Evolutionary conservation across 208 protist species (phyloP).

Genomic region (Acanthamoeba castellanii): DNA sequence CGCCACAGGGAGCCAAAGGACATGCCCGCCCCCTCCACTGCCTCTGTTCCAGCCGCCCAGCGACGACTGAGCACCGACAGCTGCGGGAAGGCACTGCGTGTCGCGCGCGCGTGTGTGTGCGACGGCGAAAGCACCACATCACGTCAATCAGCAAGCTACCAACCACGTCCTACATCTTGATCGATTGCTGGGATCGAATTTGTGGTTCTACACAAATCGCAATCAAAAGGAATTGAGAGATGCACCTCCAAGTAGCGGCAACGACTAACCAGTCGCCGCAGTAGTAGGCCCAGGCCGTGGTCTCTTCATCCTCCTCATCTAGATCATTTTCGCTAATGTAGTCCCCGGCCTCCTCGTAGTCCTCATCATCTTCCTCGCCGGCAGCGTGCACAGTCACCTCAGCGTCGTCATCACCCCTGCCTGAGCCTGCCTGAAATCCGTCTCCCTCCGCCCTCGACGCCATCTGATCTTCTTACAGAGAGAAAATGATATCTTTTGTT

Average conservation of each 20-base stretch:
- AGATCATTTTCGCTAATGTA: not conserved
- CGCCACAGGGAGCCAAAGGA: not conserved
- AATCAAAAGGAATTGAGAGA: not conserved
- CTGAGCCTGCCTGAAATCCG: too few relatives aligned
- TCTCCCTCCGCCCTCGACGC: too few relatives aligned
- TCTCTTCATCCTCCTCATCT: not conserved
- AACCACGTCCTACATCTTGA: not conserved
- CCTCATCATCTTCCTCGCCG: not conserved
- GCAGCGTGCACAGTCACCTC: too few relatives aligned
- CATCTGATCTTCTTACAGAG: too few relatives aligned
- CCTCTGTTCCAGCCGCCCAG: not conserved
- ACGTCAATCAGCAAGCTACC: not conserved
- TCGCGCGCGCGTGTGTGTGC: too few relatives aligned
- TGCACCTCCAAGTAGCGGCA: constrained; percentile 26
- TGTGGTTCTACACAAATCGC: not conserved
- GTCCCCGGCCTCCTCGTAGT: not conserved
- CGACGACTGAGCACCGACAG: constrained; percentile 5
- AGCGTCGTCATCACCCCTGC: too few relatives aligned
- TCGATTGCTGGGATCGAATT: not conserved
- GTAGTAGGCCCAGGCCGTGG: not conserved
- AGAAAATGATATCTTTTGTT: too few relatives aligned
- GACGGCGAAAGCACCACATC: too few relatives aligned
- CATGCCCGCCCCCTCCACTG: not conserved
- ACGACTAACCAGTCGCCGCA: constrained; percentile 4
- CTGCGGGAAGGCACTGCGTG: constrained; percentile 1